phyloP scores from a whole-genome alignment of 768 basidiomycete species.

The Hysterangium stoloniferum region DNA sequence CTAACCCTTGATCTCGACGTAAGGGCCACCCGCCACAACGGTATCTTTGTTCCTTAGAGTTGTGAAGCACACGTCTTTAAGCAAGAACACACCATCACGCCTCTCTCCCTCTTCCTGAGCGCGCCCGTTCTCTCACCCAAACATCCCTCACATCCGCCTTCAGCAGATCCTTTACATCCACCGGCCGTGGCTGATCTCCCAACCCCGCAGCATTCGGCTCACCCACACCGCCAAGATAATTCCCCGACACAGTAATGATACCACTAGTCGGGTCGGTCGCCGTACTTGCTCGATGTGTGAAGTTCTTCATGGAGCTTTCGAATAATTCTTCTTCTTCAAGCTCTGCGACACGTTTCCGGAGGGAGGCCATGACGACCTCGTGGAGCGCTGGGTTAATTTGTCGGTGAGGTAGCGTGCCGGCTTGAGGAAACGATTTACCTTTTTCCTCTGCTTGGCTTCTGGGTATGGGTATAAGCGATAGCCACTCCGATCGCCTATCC shows the following conservation, averaged over 20 bases:
- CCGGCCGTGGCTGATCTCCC: background rate
- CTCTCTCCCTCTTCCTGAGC: background rate
- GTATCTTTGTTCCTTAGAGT: conserved; percentile 67
- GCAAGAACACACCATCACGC: background rate
- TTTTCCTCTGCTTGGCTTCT: conserved; percentile 1
- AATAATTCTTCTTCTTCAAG: conserved; percentile 13
- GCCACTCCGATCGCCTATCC: background rate
- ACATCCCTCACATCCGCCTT: background rate
- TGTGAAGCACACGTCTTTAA: too few relatives aligned
- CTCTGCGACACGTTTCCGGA: conserved; percentile 8
- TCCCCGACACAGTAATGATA: background rate
- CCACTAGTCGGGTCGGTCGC: background rate
- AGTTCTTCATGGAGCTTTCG: conserved; percentile 7
- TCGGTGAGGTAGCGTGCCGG: too few relatives aligned
- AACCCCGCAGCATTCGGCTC: conserved; percentile 4
- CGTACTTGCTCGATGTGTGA: conserved; percentile 3
- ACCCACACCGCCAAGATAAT: background rate
- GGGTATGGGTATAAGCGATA: conserved; percentile 7
- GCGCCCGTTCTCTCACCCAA: background rate
- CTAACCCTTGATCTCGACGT: conserved; percentile 74
- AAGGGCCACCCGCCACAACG: conserved; percentile 83
- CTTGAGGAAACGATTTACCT: background rate
- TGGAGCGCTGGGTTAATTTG: background rate
- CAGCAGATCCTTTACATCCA: background rate
- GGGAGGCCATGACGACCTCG: conserved; percentile 9